Evolutionary conservation across 78 protist genomes (phyloP).

Genomic region (Polysphondylium violaceum): DNA sequence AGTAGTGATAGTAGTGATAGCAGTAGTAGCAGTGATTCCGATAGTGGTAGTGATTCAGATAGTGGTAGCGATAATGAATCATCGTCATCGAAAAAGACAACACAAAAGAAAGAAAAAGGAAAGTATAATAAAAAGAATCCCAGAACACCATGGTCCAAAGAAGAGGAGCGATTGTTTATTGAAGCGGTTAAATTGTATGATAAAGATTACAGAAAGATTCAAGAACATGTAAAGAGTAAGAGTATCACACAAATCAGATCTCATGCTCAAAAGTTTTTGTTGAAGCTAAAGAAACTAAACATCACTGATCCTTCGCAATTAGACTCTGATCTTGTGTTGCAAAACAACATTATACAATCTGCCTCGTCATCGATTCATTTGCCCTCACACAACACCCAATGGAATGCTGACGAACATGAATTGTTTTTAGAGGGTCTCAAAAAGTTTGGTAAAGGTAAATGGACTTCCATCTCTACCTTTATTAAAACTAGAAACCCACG

Average conservation of each 20-base stretch:
- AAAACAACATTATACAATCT: background rate
- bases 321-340: background rate
- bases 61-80: background rate
- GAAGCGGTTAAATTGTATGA: constrained; percentile 26
- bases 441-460: constrained; percentile 40
- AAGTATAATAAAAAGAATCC: background rate
- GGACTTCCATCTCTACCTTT: constrained; percentile 23
- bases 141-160: constrained; percentile 55
- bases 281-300: constrained; percentile 6
- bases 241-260: constrained; percentile 30
- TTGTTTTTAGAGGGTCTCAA: constrained; percentile 28
- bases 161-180: constrained; percentile 30
- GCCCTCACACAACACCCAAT: constrained; percentile 58
- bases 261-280: constrained; percentile 18
- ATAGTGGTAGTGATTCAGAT: constrained; percentile 9
- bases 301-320: background rate
- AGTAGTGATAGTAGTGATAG: background rate
- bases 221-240: constrained; percentile 23
- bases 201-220: constrained; percentile 54
- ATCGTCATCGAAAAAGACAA: background rate
- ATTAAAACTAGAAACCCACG: constrained; percentile 21
- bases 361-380: background rate
- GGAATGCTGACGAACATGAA: constrained; percentile 44
- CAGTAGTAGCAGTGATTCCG: background rate
- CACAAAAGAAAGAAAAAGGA: background rate